These are phyloP conservation scores for Exophiala sideris DNA, from an alignment of 2,329 filamentous ascomycete species.

Conservation along the genomic window DNA sequence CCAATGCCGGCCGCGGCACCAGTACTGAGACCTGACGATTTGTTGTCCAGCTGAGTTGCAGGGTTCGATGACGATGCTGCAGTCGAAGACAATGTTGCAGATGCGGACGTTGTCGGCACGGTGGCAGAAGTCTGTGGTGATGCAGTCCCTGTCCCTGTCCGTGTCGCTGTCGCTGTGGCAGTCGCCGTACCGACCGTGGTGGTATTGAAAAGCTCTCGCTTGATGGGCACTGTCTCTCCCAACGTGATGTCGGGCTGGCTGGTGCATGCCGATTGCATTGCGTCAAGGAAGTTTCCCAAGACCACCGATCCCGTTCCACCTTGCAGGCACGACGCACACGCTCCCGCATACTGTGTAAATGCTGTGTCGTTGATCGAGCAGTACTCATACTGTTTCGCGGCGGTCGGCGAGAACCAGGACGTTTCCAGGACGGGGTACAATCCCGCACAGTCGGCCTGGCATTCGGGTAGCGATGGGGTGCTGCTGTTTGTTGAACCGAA, in stretches of 20 bases:
- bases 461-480: conserved; percentile 6
- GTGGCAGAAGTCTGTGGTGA: background rate
- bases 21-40: background rate
- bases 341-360: conserved; percentile 3
- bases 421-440: conserved; percentile 3
- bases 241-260: conserved; percentile 2
- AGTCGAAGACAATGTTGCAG: background rate
- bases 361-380: conserved; percentile 11
- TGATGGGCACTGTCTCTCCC: background rate
- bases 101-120: background rate
- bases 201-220: conserved; percentile 9
- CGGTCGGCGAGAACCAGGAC: conserved; percentile 4
- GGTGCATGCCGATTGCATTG: conserved; percentile 4
- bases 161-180: background rate
- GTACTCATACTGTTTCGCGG: conserved; percentile 8
- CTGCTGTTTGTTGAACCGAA: conserved; percentile 4
- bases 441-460: conserved; percentile 6
- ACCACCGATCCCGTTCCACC: conserved; percentile 1
- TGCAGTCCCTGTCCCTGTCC: background rate
- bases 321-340: conserved; percentile 5
- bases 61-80: background rate
- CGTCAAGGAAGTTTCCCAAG: conserved; percentile 5
- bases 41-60: background rate
- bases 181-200: background rate
- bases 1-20: conserved; percentile 3